Evolutionary conservation across 768 basidiomycete species (phyloP), one percentile per base, ranked within the genome.

Genomic region (Botryobasidium botryosum): DNA sequence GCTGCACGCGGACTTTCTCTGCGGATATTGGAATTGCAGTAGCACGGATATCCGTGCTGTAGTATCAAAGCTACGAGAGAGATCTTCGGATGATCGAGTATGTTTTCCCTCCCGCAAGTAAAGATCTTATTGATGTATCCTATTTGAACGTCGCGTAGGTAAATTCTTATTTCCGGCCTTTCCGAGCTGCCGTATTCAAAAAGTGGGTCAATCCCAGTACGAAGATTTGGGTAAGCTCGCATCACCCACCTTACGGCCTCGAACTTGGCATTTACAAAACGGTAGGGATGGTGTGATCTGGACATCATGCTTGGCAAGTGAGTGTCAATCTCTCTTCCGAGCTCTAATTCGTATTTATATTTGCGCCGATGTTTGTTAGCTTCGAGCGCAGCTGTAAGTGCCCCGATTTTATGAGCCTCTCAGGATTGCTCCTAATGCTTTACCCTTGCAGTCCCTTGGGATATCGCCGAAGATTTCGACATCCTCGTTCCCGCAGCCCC

Each of bases 211-310:
- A 42, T 28, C 40, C 40, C 12, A 13, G 27, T 13, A 42, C 40
- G 8, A 21, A 21, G 23, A 42, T 2, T 12, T 42, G 40, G 40
- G 8, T 13, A 8, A 21, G 13, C 40, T 12, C 7, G 8, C 8
- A 25, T 25, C 20, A 13, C 15, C 23, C 40, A 15, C 23, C 40
- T 31, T 42, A 24, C 7, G 24, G 25, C 8, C 29, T 8, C 40
- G 25, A 24, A 42, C 23, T 21, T 10, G 8, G 25, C 23, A 8
- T 10, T 8, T 8, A 8, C 31, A 8, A 33, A 7, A 10, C 8
- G 20, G 10, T 10, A 21, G 40, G 40, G 40, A 7, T 42, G 40
- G 40, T 42, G 40, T 21, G 40, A 42, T 42, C 25, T 42, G 40
- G 40, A 42, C 26, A 24, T 24, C 13, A 42, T 42, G 40, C 24